These are phyloP conservation scores for Cyberlindnera bimundalis DNA, from an alignment of 805 yeast species.

Conservation along the genomic window DNA sequence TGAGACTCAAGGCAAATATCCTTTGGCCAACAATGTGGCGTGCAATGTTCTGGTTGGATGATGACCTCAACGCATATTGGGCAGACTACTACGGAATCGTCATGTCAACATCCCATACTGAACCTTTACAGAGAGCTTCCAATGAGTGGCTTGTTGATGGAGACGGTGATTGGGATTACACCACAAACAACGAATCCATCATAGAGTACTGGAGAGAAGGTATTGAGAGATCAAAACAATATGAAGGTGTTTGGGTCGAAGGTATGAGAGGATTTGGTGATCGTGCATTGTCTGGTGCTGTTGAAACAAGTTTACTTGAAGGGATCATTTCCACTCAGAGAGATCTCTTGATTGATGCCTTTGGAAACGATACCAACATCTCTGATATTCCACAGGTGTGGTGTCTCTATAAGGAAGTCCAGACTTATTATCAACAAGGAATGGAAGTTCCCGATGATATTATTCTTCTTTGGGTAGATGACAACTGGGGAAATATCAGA, in stretches of 20 bases:
- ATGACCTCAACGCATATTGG: constrained; percentile 7
- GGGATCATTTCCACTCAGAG: constrained; percentile 10
- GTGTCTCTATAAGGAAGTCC: constrained; percentile 16
- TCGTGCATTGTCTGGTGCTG: constrained; percentile 9
- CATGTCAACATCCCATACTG: constrained; percentile 16
- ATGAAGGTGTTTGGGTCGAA: constrained; percentile 15
- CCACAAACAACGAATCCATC: constrained; percentile 12
- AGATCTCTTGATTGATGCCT: constrained; percentile 5
- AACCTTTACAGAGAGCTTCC: constrained; percentile 15
- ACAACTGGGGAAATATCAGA: constrained; percentile 17
- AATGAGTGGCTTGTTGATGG: constrained; percentile 15
- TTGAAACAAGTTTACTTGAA: constrained; percentile 10
- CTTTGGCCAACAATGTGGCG: constrained; percentile 18
- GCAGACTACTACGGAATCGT: constrained; percentile 16
- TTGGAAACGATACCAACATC: constrained; percentile 11
- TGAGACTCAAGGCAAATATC: constrained; percentile 13
- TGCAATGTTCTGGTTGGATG: constrained; percentile 13
- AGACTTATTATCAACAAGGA: constrained; percentile 11
- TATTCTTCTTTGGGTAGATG: constrained; percentile 13
- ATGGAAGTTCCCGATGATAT: constrained; percentile 14
- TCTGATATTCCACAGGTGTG: constrained; percentile 14
- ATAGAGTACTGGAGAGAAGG: constrained; percentile 15
- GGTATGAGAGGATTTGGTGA: constrained; percentile 17
- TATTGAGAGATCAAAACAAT: constrained; percentile 8
- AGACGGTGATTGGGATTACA: constrained; percentile 15